Percentiles rank a stretch among this genome's conserved stretches.
These are phyloP conservation scores for Santalum album DNA, from an alignment of 164 flowering plant genomes.

Conservation along the genomic window DNA sequence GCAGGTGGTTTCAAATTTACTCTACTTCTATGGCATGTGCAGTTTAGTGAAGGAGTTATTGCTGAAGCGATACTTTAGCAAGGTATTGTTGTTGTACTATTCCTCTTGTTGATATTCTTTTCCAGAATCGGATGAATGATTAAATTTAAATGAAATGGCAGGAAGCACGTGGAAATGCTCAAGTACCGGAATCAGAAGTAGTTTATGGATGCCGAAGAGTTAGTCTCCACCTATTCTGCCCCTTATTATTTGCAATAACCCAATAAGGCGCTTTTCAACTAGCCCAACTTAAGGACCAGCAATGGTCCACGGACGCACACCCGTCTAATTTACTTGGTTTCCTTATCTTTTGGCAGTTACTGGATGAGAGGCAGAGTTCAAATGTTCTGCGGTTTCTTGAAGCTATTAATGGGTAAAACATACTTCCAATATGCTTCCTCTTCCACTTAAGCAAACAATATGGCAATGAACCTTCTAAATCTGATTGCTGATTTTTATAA, in stretches of 20 bases:
- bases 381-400: conserved; percentile 1
- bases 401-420: conserved; percentile 3
- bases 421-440: background rate
- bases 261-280: too few species aligned
- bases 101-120: background rate
- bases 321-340: background rate
- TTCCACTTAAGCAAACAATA: background rate
- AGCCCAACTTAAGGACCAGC: too few species aligned
- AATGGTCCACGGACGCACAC: background rate
- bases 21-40: conserved; percentile 3
- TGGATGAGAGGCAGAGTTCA: conserved; percentile 2
- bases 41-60: background rate
- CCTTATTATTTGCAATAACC: background rate
- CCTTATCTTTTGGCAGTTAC: background rate
- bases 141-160: background rate
- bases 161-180: conserved; percentile 1
- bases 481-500: background rate
- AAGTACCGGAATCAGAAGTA: conserved; percentile 2
- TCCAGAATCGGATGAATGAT: background rate
- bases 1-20: conserved; percentile 6
- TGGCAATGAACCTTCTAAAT: background rate
- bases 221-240: background rate
- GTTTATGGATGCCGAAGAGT: conserved; percentile 3
- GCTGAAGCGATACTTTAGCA: conserved; percentile 4
- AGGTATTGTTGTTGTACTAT: background rate